Conservation (phyloP, 176 grass and related monocot genomes). For the Bolboschoenus planiculmis region DNA sequence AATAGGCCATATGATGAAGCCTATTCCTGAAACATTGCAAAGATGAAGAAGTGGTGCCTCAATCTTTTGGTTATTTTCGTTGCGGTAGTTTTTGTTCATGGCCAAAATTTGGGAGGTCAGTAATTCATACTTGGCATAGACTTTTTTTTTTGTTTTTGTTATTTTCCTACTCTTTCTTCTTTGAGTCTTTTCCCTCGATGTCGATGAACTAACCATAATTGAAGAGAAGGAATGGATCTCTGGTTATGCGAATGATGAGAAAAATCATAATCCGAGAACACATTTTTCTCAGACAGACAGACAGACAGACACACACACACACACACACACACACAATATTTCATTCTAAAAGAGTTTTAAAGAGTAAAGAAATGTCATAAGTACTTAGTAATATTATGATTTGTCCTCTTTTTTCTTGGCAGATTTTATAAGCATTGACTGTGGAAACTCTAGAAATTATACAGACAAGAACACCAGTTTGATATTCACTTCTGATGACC, state of each 20-base stretch:
- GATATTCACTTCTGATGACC: constrained; percentile 11
- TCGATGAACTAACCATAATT: too few species aligned
- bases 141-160: neutral
- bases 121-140: neutral
- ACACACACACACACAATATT: too few species aligned
- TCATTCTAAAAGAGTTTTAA: too few species aligned
- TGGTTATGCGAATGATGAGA: too few species aligned
- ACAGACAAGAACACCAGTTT: constrained; percentile 17
- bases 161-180: neutral
- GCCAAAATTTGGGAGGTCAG: neutral
- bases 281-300: too few species aligned
- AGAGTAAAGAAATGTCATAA: neutral
- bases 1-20: neutral
- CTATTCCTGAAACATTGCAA: neutral
- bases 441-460: constrained; percentile 13
- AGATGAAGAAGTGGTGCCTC: neutral
- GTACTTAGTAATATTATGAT: neutral
- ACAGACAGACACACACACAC: too few species aligned
- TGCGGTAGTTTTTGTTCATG: neutral
- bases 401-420: constrained; percentile 1
- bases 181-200: neutral
- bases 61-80: neutral
- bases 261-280: too few species aligned
- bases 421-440: constrained; percentile 30
- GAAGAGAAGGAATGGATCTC: too few species aligned